Evolutionary conservation across 345 rosid genomes (phyloP).

Genomic region (Viola odorata): DNA sequence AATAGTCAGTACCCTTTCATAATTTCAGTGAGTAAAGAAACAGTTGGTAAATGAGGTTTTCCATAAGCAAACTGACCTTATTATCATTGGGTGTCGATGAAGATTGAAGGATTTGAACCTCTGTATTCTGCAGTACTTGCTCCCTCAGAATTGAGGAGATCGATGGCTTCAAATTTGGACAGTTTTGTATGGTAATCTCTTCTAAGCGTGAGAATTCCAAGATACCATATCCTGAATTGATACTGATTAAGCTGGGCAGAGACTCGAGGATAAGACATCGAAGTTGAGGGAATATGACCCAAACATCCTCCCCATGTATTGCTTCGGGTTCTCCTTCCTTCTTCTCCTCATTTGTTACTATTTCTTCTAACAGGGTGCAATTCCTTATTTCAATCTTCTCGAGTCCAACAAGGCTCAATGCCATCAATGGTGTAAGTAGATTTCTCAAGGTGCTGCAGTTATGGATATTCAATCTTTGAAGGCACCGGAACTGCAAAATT

Average conservation of each 20-base stretch:
- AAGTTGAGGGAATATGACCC: conserved; percentile 1
- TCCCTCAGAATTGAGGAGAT: too few species aligned
- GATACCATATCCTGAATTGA: background rate
- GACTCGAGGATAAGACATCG: conserved; percentile 2
- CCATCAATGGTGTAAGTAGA: background rate
- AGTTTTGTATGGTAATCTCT: background rate
- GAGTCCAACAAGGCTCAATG: conserved; percentile 1
- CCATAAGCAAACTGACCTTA: too few species aligned
- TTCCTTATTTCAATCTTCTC: conserved; percentile 6
- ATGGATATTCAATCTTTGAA: background rate
- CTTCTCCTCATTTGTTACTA: background rate
- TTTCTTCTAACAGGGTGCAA: conserved; percentile 1
- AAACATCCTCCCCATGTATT: too few species aligned
- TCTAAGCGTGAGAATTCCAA: background rate
- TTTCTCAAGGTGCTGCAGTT: conserved; percentile 1
- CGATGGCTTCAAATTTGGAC: background rate
- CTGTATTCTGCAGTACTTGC: too few species aligned
- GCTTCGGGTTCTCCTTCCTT: background rate
- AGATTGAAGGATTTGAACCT: too few species aligned
- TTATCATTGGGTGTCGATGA: too few species aligned
- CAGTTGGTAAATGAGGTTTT: too few species aligned
- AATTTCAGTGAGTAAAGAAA: too few species aligned
- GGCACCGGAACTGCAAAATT: background rate
- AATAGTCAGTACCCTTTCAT: too few species aligned
- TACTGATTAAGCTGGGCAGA: background rate